Evolutionary conservation across 2,329 filamentous ascomycete genomes (phyloP), one percentile per base, ranked within the genome.

Genomic region (Phialocephala subalpina): DNA sequence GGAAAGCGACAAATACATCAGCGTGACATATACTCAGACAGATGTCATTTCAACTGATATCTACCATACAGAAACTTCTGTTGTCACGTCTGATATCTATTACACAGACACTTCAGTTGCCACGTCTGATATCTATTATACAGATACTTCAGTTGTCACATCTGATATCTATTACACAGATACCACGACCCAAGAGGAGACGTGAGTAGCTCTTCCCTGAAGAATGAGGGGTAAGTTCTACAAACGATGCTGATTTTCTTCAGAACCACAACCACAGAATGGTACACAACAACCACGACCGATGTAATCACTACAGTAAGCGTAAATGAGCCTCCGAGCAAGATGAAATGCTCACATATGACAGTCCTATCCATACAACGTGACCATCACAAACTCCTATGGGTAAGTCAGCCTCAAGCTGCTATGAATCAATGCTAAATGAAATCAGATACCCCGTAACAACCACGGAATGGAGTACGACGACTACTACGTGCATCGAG

Each of bases 361-460:
- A 14, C 27, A 68, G 47, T 71, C 69, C 18, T 64, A 62, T 25
- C 69, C 66, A 29, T 68, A 65, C 47, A 66, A 69, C 27, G 60
- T 65, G 1, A 72, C 69, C 14, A 61, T 62, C n/a, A 71, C 60
- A 6, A 64, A 69, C 27, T 61, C 55, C 16, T 67, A 70, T 55
- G 69, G 69, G 62, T 64, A 36, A 45, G 62, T 22, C 4, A n/a
- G 49, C 9, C 7, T 20, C 33, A 11, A 18, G 3, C 25, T 33
- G 18, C 9, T 7, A 27, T 7, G 33, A 25, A 18, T 25, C 7
- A 27, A n/a, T 7, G 7, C 47, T 64, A 42, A 64, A 20, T 8
- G 22, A 22, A n/a, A 2, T 1, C 45, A 64, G 62, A 60, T 69
- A 71, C 40, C 62, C 67, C 9, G 60, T 69, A 12, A 70, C 65